Percentiles rank a stretch among this genome's conserved stretches.
Evolutionary conservation across 495 filamentous ascomycete species (phyloP).

Genomic region (Delitschia confertaspora): DNA sequence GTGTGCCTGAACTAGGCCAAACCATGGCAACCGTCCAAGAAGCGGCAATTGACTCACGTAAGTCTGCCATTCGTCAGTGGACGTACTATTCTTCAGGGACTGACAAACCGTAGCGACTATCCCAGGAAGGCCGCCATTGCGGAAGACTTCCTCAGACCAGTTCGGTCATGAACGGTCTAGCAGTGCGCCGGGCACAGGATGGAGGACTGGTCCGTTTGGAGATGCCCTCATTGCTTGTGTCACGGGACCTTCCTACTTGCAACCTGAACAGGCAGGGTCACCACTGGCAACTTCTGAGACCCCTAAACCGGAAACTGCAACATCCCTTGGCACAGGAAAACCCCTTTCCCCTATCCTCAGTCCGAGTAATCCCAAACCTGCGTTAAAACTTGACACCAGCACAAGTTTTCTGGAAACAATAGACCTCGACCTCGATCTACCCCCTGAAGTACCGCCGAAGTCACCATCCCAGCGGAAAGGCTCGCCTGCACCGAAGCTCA

Average conservation of each 20-base stretch:
- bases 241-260: slow-evolving; percentile 17
- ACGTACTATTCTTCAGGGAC: no score
- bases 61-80: slow-evolving; percentile 30
- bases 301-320: slow-evolving; percentile 7
- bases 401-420: slow-evolving; percentile 35
- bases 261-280: slow-evolving; percentile 3
- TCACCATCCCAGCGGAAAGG: slow-evolving; percentile 28
- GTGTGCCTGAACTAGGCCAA: slow-evolving; percentile 53
- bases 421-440: no score
- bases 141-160: slow-evolving; percentile 21
- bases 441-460: slow-evolving; percentile 43
- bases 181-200: slow-evolving; percentile 46
- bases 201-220: slow-evolving; percentile 30
- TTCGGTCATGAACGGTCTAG: slow-evolving; percentile 51
- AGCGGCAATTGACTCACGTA: slow-evolving; percentile 64
- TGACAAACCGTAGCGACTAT: slow-evolving; percentile 53
- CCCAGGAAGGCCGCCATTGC: slow-evolving; percentile 56
- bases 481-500: slow-evolving; percentile 25
- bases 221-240: slow-evolving; percentile 29
- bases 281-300: neutral
- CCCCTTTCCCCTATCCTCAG: slow-evolving; percentile 29
- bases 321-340: slow-evolving; percentile 6
- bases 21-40: slow-evolving; percentile 64
- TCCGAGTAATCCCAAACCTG: slow-evolving; percentile 18
- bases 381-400: slow-evolving; percentile 30